Evolutionary conservation across 306 rosid genomes (phyloP), one percentile per base, ranked within the genome.

Genomic region (Malus fusca): DNA sequence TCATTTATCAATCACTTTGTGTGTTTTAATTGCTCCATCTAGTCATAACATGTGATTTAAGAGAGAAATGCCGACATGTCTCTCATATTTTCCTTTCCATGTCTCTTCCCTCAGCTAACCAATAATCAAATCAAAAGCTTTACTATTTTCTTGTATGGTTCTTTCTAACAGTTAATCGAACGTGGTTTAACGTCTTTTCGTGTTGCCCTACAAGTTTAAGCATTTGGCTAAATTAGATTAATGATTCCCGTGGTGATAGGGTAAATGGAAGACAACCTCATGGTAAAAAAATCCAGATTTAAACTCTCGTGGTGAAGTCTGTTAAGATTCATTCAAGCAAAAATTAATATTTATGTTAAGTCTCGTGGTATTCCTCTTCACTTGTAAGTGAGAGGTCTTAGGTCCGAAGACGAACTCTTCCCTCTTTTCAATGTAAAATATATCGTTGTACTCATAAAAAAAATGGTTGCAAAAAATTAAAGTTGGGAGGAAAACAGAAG

Each of bases 181-280:
- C 8, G 17, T 61, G 35, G 66, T 5, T 12, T 25, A 12, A 61
- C 35, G 13, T 26, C 33, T 13, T 61, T 25, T 46, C 52, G 2
- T 12, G 55, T 48, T 48, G 21, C 55, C 55, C 55, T 15, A 5
- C 7, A 61, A 6, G 66, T 58, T 6, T 19, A 19, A 19, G 11
- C 59, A 19, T 53, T 53, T 19, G 17, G 2, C 6, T 12, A 1
- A 13, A 46, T 46, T 46, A 4, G 52, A 46, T 46, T 46, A 46
- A 46, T 13, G 0, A 46, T 46, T 4, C 52, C 0, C 0, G 0
- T 46, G 6, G 3, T 46, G 13, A 46, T 1, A 46, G 6, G 15
- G 15, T 46, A 46, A 46, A 0, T 1, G 0, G 0, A 44, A 44
- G 18, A 4, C 5, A 46, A 0, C 2, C 1, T 13, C 0, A 6